phyloP scores from a whole-genome alignment of 192 early-diverging fungal species.

The Mortierella alpina region DNA sequence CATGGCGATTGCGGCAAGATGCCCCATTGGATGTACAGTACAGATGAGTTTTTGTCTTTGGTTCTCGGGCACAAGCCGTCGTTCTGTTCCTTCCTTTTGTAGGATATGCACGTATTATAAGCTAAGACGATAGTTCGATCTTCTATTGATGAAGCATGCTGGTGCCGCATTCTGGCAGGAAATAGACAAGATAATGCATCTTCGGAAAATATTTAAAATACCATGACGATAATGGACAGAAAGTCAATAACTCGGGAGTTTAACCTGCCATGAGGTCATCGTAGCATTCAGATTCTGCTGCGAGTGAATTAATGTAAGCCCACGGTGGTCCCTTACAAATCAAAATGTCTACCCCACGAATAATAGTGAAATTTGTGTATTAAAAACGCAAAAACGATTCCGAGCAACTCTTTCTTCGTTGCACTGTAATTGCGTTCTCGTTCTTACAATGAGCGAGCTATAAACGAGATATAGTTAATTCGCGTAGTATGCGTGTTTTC shows the following conservation, averaged over 20 bases:
- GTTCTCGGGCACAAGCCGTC: neutral
- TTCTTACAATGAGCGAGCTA: too few relatives aligned
- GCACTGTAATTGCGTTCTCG: too few relatives aligned
- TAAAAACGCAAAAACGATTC: constrained; percentile 17
- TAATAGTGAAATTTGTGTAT: constrained; percentile 7
- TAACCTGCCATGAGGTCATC: constrained; percentile 21
- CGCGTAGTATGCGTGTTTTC: constrained; percentile 8
- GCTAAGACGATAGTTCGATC: too few relatives aligned
- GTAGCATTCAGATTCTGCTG: constrained; percentile 26
- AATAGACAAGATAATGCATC: constrained; percentile 25
- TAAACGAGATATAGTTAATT: too few relatives aligned
- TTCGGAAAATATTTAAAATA: constrained; percentile 18
- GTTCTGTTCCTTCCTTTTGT: neutral
- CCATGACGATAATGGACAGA: constrained; percentile 12
- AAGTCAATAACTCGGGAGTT: constrained; percentile 11
- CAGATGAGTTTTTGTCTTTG: constrained; percentile 12
- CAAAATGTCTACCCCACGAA: constrained; percentile 10
- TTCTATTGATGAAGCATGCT: too few relatives aligned
- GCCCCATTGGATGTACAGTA: constrained; percentile 25
- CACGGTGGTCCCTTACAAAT: constrained; percentile 18
- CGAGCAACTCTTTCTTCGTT: too few relatives aligned
- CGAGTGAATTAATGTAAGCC: constrained; percentile 9
- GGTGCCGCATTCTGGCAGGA: too few relatives aligned
- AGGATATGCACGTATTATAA: constrained; percentile 6
- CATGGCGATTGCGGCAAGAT: constrained; percentile 37